phyloP scores from a whole-genome alignment of 2,329 filamentous ascomycete species.

The Microcera coccophila region DNA sequence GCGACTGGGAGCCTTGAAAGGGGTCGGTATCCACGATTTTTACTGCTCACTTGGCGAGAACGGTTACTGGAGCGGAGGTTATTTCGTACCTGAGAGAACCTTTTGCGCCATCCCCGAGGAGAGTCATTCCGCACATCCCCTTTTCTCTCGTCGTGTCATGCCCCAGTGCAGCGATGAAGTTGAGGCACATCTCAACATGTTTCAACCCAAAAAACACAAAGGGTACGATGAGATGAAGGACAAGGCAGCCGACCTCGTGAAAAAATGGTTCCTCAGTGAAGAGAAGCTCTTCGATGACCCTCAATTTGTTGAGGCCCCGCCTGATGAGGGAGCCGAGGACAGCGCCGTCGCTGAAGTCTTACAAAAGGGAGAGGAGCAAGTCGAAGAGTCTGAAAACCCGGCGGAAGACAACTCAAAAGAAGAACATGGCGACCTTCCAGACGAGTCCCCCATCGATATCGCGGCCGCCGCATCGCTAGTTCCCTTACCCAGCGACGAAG shows the following conservation, averaged over 20 bases:
- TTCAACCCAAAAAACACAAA: slow-evolving; percentile 57
- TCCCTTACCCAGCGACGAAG: slow-evolving; percentile 42
- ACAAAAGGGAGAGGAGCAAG: slow-evolving; percentile 16
- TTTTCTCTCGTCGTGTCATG: slow-evolving; percentile 57
- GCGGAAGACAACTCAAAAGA: slow-evolving; percentile 10
- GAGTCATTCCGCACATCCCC: slow-evolving; percentile 36
- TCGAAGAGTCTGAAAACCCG: slow-evolving; percentile 4
- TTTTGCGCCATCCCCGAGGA: slow-evolving; percentile 69
- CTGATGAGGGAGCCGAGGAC: slow-evolving; percentile 33
- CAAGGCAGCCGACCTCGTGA: slow-evolving; percentile 53
- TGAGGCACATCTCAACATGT: slow-evolving; percentile 66
- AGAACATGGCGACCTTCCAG: slow-evolving; percentile 38
- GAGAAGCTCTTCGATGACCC: slow-evolving; percentile 44
- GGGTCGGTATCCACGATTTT: slow-evolving; percentile 68
- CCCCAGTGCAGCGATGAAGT: slow-evolving; percentile 66
- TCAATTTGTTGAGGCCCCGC: slow-evolving; percentile 39
- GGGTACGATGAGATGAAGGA: slow-evolving; percentile 62
- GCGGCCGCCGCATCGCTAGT: slow-evolving; percentile 49
- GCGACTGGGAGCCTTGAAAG: slow-evolving; percentile 56
- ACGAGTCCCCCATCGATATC: slow-evolving; percentile 47
- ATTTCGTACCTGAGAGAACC: slow-evolving; percentile 64
- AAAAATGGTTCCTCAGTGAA: slow-evolving; percentile 53
- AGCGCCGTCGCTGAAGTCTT: slow-evolving; percentile 24
- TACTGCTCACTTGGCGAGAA: slow-evolving; percentile 74
- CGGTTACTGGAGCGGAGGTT: slow-evolving; percentile 58